phyloP scores from a whole-genome alignment of 306 rosid genomes.

The Geum urbanum region DNA sequence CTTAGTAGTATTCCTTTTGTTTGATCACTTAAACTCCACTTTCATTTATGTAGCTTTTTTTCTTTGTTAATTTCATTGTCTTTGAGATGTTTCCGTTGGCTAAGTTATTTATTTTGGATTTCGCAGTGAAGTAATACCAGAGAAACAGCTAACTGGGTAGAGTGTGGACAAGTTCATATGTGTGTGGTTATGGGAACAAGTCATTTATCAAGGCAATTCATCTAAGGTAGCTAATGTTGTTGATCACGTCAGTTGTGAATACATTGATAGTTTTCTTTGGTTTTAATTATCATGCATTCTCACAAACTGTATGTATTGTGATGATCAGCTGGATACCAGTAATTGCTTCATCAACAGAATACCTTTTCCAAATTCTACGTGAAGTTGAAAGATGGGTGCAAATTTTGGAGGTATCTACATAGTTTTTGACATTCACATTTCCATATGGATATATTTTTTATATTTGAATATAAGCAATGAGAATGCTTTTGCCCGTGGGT shows the following conservation, averaged over 20 bases:
- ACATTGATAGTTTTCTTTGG: background rate
- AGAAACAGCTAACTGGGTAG: conserved; percentile 96
- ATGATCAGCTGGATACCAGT: conserved; percentile 67
- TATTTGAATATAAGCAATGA: too few relatives aligned
- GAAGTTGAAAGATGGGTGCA: conserved; percentile 28
- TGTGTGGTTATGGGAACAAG: conserved; percentile 85
- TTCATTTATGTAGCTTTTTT: background rate
- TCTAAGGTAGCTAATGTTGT: conserved; percentile 49
- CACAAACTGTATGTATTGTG: background rate
- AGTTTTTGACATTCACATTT: too few relatives aligned
- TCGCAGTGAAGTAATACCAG: conserved; percentile 80
- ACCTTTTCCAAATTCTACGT: conserved; percentile 83
- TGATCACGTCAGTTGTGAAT: background rate
- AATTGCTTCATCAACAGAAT: conserved; percentile 93
- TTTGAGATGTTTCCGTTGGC: too few relatives aligned
- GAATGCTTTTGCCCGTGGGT: too few relatives aligned
- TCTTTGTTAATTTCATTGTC: background rate
- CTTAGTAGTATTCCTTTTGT: background rate
- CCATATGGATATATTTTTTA: too few relatives aligned
- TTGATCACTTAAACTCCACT: background rate
- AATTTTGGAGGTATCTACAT: too few relatives aligned
- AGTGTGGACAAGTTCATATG: conserved; percentile 94
- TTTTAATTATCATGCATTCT: background rate
- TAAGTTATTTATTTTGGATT: conserved; percentile 18
- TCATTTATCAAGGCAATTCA: conserved; percentile 70